Evolutionary conservation across 805 yeast species (phyloP).

Genomic region (Cyberlindnera mrakii): DNA sequence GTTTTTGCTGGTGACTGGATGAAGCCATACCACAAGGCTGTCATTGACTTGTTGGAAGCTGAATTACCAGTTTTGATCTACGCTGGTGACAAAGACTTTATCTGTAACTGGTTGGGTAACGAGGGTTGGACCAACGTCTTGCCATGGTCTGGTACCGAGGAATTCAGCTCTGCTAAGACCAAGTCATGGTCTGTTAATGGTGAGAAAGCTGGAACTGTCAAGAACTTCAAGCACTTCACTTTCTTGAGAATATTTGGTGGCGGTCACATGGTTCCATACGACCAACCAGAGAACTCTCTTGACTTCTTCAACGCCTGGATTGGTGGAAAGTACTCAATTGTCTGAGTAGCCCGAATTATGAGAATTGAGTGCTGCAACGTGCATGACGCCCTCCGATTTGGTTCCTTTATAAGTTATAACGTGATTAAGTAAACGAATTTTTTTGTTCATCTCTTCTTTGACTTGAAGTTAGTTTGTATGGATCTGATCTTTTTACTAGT

Average conservation of each 20-base stretch:
- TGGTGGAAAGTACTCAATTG: slow-evolving; percentile 47
- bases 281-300: slow-evolving; percentile 73
- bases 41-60: slow-evolving; percentile 62
- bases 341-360: neutral
- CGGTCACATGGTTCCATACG: slow-evolving; percentile 95
- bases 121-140: slow-evolving; percentile 76
- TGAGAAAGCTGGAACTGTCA: slow-evolving; percentile 60
- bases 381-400: no score
- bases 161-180: slow-evolving; percentile 40
- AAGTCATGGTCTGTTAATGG: slow-evolving; percentile 44
- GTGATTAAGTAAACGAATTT: no score
- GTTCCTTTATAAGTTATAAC: no score
- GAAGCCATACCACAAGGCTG: slow-evolving; percentile 79
- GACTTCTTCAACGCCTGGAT: slow-evolving; percentile 88
- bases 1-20: slow-evolving; percentile 86
- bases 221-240: slow-evolving; percentile 63
- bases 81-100: slow-evolving; percentile 95
- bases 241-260: slow-evolving; percentile 83
- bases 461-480: neutral
- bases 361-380: no score
- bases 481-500: neutral
- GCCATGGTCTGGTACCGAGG: slow-evolving; percentile 57
- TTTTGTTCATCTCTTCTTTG: neutral
- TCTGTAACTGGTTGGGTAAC: slow-evolving; percentile 96
- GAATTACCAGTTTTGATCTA: slow-evolving; percentile 80